These are phyloP conservation scores for Podospora pseudopauciseta DNA, from an alignment of 495 filamentous ascomycete species.

Conservation along the genomic window DNA sequence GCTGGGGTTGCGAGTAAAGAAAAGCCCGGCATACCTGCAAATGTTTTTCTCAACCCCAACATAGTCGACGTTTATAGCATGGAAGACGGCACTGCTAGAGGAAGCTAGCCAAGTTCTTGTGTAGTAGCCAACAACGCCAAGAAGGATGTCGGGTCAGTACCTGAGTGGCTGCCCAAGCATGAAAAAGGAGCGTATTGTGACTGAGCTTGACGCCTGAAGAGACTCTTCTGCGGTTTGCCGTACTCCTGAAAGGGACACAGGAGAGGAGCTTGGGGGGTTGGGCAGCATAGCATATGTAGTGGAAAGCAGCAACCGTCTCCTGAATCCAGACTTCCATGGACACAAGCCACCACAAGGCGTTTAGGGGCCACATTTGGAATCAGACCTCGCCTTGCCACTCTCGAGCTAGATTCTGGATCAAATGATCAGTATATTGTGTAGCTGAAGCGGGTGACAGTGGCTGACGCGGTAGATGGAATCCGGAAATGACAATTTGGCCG, in stretches of 20 bases:
- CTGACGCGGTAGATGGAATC: not conserved
- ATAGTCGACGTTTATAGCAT: constrained; percentile 13
- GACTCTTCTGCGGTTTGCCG: not conserved
- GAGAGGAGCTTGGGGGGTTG: not conserved
- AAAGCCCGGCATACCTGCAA: constrained; percentile 16
- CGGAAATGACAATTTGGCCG: not conserved
- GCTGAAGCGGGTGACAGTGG: constrained; percentile 1
- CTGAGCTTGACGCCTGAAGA: not conserved
- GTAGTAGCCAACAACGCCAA: not conserved
- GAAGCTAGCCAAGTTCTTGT: not conserved
- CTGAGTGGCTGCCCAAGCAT: not conserved
- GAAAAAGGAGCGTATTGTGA: not conserved
- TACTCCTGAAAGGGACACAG: not conserved
- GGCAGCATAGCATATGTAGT: not conserved
- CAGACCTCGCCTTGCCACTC: not conserved
- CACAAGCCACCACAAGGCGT: not conserved
- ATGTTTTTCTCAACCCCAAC: constrained; percentile 24
- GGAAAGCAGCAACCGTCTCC: not conserved
- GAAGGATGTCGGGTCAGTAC: not conserved
- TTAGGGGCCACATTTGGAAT: not conserved
- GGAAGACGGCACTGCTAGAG: not conserved
- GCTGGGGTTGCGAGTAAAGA: not conserved
- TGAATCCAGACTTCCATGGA: not conserved
- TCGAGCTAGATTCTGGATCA: not conserved
- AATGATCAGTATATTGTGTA: not conserved